These are phyloP conservation scores for Flaveria brownii DNA, from an alignment of 129 eudicot species.

Conservation along the genomic window DNA sequence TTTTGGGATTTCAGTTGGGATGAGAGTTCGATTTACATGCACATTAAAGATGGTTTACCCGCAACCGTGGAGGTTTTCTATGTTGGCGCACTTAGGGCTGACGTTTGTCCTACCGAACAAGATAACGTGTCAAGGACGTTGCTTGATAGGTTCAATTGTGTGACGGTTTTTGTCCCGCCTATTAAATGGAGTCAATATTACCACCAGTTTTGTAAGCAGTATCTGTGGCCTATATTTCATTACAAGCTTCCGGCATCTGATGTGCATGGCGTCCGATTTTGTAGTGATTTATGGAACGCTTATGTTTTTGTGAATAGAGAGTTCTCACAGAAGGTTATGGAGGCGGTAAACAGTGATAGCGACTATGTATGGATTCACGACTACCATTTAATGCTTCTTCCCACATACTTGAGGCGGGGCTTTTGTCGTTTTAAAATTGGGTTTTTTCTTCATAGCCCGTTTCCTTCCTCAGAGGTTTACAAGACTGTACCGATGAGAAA, in stretches of 20 bases:
- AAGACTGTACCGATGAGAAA: conserved; percentile 41
- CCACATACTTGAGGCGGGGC: conserved; percentile 44
- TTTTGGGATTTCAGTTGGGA: conserved; percentile 50
- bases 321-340: conserved; percentile 48
- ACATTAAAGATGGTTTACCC: conserved; percentile 44
- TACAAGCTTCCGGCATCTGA: conserved; percentile 43
- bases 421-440: conserved; percentile 43
- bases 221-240: conserved; percentile 50
- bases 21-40: conserved; percentile 41
- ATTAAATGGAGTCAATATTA: conserved; percentile 33
- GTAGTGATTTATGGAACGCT: conserved; percentile 44
- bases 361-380: conserved; percentile 55
- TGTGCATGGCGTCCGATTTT: conserved; percentile 35
- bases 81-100: conserved; percentile 45
- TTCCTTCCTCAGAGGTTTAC: conserved; percentile 51
- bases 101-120: conserved; percentile 37
- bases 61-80: conserved; percentile 42
- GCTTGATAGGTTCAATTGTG: conserved; percentile 45
- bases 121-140: conserved; percentile 37
- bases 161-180: conserved; percentile 42
- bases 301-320: conserved; percentile 46
- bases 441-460: conserved; percentile 44
- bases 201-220: conserved; percentile 44
- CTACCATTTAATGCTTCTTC: conserved; percentile 47
- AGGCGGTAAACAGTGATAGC: conserved; percentile 31